Evolutionary conservation across 2,329 filamentous ascomycete species (phyloP).

Genomic region (Trichophyton equinum): DNA sequence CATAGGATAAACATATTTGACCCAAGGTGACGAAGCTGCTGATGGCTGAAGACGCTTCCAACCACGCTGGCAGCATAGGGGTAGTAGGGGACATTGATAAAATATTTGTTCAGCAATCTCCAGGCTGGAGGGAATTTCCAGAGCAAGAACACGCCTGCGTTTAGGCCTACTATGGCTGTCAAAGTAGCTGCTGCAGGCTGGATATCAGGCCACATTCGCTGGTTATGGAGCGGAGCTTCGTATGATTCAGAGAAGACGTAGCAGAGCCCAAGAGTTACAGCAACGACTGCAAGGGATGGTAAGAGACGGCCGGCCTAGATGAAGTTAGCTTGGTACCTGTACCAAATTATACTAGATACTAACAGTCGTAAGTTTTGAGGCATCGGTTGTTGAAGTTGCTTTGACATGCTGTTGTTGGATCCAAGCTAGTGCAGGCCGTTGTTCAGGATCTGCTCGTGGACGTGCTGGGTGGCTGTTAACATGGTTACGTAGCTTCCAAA

Average conservation of each 20-base stretch:
- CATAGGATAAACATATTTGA: slow-evolving; percentile 44
- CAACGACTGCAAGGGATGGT: slow-evolving; percentile 31
- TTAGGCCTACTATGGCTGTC: slow-evolving; percentile 37
- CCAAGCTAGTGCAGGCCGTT: slow-evolving; percentile 31
- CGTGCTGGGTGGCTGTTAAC: slow-evolving; percentile 18
- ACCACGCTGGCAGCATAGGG: slow-evolving; percentile 42
- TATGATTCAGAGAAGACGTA: slow-evolving; percentile 38
- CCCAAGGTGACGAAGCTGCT: slow-evolving; percentile 39
- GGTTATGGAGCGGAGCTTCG: slow-evolving; percentile 34
- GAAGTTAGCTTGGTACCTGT: neutral
- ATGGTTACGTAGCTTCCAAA: neutral
- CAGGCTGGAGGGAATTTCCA: slow-evolving; percentile 44
- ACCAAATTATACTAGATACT: too few species aligned
- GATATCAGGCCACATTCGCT: slow-evolving; percentile 39
- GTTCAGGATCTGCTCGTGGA: slow-evolving; percentile 29
- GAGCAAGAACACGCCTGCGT: slow-evolving; percentile 38
- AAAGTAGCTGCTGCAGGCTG: slow-evolving; percentile 43
- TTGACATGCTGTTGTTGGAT: slow-evolving; percentile 32
- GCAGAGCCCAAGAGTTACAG: slow-evolving; percentile 30
- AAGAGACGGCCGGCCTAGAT: slow-evolving; percentile 34
- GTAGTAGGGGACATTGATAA: slow-evolving; percentile 40
- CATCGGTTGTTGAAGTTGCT: slow-evolving; percentile 25
- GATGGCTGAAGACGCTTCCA: slow-evolving; percentile 46
- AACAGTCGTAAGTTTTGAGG: slow-evolving; percentile 27
- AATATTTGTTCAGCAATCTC: slow-evolving; percentile 45